Base-by-base conservation (phyloP, 306 rosid species). In the Citrullus colocynthis region DNA sequence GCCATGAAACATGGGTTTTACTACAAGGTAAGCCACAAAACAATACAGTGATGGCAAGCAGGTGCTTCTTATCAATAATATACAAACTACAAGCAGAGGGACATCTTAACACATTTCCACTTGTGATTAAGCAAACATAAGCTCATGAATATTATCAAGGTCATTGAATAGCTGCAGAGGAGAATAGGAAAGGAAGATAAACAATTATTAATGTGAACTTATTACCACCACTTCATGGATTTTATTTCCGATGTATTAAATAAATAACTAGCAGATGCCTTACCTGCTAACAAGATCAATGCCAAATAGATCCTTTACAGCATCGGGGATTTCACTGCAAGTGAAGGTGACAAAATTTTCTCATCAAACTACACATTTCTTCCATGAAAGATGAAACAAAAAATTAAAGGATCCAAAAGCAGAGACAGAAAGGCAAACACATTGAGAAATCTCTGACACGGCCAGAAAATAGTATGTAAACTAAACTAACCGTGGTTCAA, bases 281-380 rank as follows among this genome's bases (percentile, higher is more conserved):
- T 81, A 96, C 98, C 99, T 96, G 96, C 93, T 96, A 59, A 85
- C 84, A 82, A 96, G 93, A 75, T 92, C 97, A 24, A 85, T 71
- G 32, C 99, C 97, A 65, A 96, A 96, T 55, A 92, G 91, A 74
- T 86, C 91, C 90, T 92, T 92, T 80, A 96, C 85, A 12, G 93
- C 81, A 81, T 96, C 98, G 13, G 85, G 78, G 83, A 58, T 87
- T 80, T 87, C 98, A 87, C 99, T 96, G 96, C 83, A 85, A 83
- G 74, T 76, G 65, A 82, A 72, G 65, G 77, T 80, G 28, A 74
- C 62, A 75, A 15, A 39, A 72, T 60, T 69, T 37, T 55, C 64
- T 76, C 7, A 41, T 39, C 16, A 18, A 42, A 34, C 71, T 6
- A 62, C 48, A 76, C 41, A 30, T 20, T 55, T 76, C 65, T 20